These are phyloP conservation scores for Trichoderma arundinaceum DNA, from an alignment of 2,329 filamentous ascomycete genomes.

Conservation along the genomic window DNA sequence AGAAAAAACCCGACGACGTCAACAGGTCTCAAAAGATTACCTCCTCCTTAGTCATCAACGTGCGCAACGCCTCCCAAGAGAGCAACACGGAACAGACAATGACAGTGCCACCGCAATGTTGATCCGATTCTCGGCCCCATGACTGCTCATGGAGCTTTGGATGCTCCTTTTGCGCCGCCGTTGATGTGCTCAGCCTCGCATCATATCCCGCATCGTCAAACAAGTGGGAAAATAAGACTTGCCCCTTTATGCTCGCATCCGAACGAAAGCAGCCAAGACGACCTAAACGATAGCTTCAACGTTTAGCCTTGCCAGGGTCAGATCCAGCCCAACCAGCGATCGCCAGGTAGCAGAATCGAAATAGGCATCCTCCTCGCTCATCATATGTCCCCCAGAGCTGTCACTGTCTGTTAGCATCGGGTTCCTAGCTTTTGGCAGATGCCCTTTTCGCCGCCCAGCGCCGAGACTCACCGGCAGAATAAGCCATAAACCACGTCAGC, in stretches of 20 bases:
- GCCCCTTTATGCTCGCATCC: background rate
- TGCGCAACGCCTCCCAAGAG: background rate
- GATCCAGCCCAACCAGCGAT: background rate
- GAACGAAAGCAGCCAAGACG: background rate
- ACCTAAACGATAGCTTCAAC: slow-evolving; percentile 1
- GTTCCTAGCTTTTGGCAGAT: slow-evolving; percentile 29
- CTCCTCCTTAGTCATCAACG: slow-evolving; percentile 14
- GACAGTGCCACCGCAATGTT: background rate
- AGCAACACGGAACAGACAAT: background rate
- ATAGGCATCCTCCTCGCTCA: background rate
- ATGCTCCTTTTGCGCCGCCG: background rate
- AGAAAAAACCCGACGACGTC: slow-evolving; percentile 7
- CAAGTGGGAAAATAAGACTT: background rate
- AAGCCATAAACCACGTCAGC: slow-evolving; percentile 84
- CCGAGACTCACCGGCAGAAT: slow-evolving; percentile 69
- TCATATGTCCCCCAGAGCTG: slow-evolving; percentile 31
- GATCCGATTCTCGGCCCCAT: background rate
- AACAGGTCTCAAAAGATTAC: background rate
- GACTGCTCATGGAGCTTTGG: background rate
- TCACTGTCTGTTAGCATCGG: slow-evolving; percentile 22
- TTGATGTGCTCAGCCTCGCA: slow-evolving; percentile 18
- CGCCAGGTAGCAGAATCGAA: slow-evolving; percentile 2
- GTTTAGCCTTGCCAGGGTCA: background rate
- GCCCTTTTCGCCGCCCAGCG: too few relatives aligned
- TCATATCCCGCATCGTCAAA: slow-evolving; percentile 4